Base-by-base conservation (phyloP, 495 filamentous ascomycete species). In the Xylaria curta region DNA sequence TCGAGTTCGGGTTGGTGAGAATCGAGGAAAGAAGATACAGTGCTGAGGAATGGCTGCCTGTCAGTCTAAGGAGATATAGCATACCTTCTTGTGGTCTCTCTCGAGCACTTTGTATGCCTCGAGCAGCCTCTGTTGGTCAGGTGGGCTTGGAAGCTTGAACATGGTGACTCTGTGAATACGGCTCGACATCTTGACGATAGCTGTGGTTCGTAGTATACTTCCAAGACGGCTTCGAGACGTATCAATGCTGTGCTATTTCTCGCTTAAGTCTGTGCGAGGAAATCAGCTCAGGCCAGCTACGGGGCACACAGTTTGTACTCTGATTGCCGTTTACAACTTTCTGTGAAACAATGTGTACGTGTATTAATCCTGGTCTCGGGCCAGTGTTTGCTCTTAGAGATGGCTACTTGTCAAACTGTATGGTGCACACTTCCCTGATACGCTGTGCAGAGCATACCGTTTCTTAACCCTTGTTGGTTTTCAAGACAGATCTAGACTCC, bases 81-180 rank as follows among this genome's bases (percentile, higher is more conserved):
- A 26, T 42, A 81, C 81, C 79, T 79, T 81, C 24, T 64, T 24
- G 36, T 79, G 72, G 3, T 73, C 67, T 59, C 66, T 68, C 3
- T 56, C 72, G 46, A 82, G 64, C 31, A 24, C 40, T 19, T 72
- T 10, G 60, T 84, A 84, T 21, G 73, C 74, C 40, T 81, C 77
- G 5, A 83, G 15, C 28, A 84, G 51, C 69, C 69, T 76, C 70
- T 73, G 44, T 62, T 81, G 81, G 56, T 78, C 72, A 61, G 75
- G 76, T 28, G 53, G 15, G 9, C 76, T 68, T 0, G 81, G 79
- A 13, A 83, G 60, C 73, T 82, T 84, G 78, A 84, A 84, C 70
- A 84, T 68, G 65, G 81, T 83, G 26, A 74, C 68, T 36, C 82
- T 78, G 46, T 77, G 69, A 31, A 83, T 73, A 46, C 70, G 74